A percentile compares a stretch with the other conserved stretches of the same genome.
Conservation (phyloP, 345 rosid species). For the Salix exigua region DNA sequence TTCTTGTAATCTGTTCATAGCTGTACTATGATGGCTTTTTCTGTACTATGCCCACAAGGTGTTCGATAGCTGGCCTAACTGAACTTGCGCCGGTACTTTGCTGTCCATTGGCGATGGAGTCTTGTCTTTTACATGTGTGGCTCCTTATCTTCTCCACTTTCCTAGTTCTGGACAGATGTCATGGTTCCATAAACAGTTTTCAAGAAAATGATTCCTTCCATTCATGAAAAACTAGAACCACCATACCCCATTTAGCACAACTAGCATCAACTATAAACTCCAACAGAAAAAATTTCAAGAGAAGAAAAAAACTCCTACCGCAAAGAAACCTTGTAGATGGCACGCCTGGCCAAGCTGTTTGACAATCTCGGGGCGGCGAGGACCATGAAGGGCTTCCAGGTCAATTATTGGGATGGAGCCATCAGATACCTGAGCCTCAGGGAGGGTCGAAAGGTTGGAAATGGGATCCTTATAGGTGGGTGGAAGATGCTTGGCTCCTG, state of each 20-base stretch:
- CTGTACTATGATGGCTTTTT: too few relatives aligned
- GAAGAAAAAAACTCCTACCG: background rate
- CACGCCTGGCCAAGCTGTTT: background rate
- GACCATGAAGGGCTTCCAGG: background rate
- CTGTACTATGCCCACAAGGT: too few relatives aligned
- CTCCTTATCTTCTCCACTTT: background rate
- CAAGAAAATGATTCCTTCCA: background rate
- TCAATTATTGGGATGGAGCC: background rate
- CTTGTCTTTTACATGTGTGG: background rate
- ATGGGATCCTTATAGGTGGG: background rate
- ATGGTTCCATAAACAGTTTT: background rate
- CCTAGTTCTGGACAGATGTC: background rate
- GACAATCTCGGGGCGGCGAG: background rate
- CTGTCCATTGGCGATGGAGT: too few relatives aligned
- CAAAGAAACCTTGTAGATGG: background rate
- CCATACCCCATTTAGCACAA: too few relatives aligned
- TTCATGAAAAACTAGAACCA: too few relatives aligned
- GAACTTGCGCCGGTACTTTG: too few relatives aligned
- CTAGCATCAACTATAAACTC: too few relatives aligned
- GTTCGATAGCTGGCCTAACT: too few relatives aligned
- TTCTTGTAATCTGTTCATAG: too few relatives aligned
- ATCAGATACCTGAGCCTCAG: background rate
- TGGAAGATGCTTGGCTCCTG: background rate
- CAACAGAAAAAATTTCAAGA: background rate
- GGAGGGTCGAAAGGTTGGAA: background rate